Base-by-base conservation (phyloP, 139 green algal species). In the Haematococcus sp. region DNA sequence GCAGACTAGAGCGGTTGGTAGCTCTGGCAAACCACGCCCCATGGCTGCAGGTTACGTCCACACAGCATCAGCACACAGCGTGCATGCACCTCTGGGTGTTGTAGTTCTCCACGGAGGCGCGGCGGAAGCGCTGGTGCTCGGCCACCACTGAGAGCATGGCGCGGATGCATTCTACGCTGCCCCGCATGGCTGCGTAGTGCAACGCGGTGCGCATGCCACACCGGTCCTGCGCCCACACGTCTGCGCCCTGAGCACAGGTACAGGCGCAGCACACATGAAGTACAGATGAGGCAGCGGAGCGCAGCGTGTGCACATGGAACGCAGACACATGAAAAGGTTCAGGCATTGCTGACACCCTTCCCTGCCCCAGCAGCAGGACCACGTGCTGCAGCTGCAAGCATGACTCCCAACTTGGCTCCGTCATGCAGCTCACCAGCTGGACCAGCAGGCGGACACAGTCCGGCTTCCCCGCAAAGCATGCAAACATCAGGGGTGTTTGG, bases 151-250 rank as follows among this genome's bases (percentile, higher is more conserved):
- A 17, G 20, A 65, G 58, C 58, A 65, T 3, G 4, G 58, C 58
- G 4, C 20, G 20, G n/a, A 65, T 34, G 25, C 58, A 65, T 33
- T 5, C 58, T 4, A 34, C 11, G 25, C 28, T n/a, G 20, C 58
- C 58, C 25, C 28, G 51, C 61, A 77, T 68, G 25, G 46, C 72
- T 20, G 78, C 78, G 54, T 84, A 84, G 33, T 84, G 78, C 58
- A 84, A 63, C 13, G 78, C 78, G 17, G 73, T 73, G 28, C 73
- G 68, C 1, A 56, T 64, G 19, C 78, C 78, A 13, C 76, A 71
- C 31, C 71, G 70, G 68, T 84, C 78, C 0, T 32, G 11, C 30
- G 61, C 73, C 78, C 78, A 83, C 11, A 68, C 49, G 31, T 83
- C 73, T 30, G 78, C 78, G 35, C 78, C 78, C 73, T 84, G 69